Conservation (phyloP, 495 filamentous ascomycete species). For the Xylaria sp. region DNA sequence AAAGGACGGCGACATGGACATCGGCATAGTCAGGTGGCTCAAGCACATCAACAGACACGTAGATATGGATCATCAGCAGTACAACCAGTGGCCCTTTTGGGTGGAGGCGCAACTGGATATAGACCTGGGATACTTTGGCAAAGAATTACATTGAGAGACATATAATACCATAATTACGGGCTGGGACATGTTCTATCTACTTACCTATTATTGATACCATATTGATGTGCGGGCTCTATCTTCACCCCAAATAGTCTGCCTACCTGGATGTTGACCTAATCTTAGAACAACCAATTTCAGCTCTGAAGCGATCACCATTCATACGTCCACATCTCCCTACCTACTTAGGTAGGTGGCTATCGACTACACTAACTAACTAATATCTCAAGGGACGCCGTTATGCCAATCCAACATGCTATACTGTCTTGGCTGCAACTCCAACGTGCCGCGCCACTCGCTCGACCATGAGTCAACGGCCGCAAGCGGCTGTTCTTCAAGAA, state of each 20-base stretch:
- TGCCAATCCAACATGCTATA: background rate
- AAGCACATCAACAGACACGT: conserved; percentile 50
- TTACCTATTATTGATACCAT: conserved; percentile 14
- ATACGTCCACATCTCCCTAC: background rate
- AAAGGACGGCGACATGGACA: conserved; percentile 31
- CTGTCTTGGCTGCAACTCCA: background rate
- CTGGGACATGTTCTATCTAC: background rate
- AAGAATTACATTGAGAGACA: conserved; percentile 8
- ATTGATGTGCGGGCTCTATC: background rate
- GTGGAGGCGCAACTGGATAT: conserved; percentile 50
- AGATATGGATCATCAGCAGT: conserved; percentile 44
- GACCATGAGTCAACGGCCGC: background rate
- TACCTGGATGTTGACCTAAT: conserved; percentile 2
- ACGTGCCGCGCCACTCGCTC: background rate
- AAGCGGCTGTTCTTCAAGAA: background rate
- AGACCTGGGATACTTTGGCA: conserved; percentile 47
- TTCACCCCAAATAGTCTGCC: background rate
- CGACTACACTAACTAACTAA: no score
- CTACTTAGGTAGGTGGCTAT: background rate
- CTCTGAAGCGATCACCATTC: background rate
- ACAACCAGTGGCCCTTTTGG: conserved; percentile 58
- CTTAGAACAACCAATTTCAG: conserved; percentile 14
- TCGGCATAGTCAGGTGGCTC: conserved; percentile 50
- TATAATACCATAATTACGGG: background rate
- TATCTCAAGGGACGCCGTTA: background rate